Base-by-base conservation (phyloP, 2,329 filamentous ascomycete species). In the Fusarium oxysporum region DNA sequence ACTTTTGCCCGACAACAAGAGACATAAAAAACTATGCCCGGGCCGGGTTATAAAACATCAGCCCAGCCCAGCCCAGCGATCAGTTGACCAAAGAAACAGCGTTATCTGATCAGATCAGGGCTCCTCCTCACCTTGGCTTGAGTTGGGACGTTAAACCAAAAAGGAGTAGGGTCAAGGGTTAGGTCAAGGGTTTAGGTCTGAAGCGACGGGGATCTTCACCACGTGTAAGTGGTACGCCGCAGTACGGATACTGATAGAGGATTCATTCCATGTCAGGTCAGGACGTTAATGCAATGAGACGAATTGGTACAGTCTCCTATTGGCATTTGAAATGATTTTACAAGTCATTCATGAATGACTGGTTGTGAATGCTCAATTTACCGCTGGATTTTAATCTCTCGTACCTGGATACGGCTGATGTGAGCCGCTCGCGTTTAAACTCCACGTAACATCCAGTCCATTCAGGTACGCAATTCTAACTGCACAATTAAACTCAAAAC, bases 71-170 rank as follows among this genome's bases (percentile, higher is more conserved):
- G 44, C n/a, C 16, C 50, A 64, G 62, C 23, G 61, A 62, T 50
- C 47, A 43, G 35, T 59, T 64, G 47, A 64, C 57, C 48, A 44
- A 59, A 40, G 43, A 53, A 55, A 55, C 45, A 71, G 62, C 37
- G 67, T 73, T 73, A 73, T 73, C 71, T 61, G 71, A 73, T 73
- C 71, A 56, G 70, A 73, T 68, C 62, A 63, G 66, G 57, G 58
- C 37, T 73, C 28, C 37, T 73, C 28, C 48, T 73, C 70, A 65
- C 59, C 70, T 71, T 66, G 63, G 62, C 64, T 45, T 45, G 23
- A 32, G 13, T 19, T 50, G 30, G 62, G 62, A 40, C 37, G 55
- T 57, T 70, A 61, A 51, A 44, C 64, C 63, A 40, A 41, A 68
- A 62, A 35, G 58, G 57, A 62, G 54, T 70, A 71, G 70, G 70